These are phyloP conservation scores for Claviceps citrina DNA, from an alignment of 2,329 filamentous ascomycete species.

Conservation along the genomic window DNA sequence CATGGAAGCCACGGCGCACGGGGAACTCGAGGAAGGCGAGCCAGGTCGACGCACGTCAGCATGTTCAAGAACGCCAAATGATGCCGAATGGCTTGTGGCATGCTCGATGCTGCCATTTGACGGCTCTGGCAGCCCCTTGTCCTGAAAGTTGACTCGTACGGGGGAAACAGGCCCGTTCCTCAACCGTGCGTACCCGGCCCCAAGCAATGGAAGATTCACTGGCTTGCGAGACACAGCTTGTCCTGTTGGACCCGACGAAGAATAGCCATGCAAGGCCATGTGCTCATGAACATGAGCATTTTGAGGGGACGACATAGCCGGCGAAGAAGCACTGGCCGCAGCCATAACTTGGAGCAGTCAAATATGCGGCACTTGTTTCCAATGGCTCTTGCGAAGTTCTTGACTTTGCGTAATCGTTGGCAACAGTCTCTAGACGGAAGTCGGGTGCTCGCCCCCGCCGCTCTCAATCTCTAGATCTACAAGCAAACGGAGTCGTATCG, in stretches of 20 bases:
- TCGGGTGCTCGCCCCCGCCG: too few relatives aligned
- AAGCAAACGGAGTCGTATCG: neutral
- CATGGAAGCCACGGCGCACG: neutral
- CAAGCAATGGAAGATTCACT: slow-evolving; percentile 16
- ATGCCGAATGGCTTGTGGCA: slow-evolving; percentile 14
- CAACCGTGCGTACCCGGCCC: slow-evolving; percentile 24
- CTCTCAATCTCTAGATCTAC: neutral
- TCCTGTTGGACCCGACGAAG: slow-evolving; percentile 8
- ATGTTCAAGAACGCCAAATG: slow-evolving; percentile 11
- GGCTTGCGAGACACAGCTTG: slow-evolving; percentile 19
- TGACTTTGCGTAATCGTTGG: neutral
- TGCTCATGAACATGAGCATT: slow-evolving; percentile 9
- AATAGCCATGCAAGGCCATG: slow-evolving; percentile 6
- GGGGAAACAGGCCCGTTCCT: slow-evolving; percentile 40
- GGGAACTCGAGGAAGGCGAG: neutral
- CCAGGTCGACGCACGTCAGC: neutral
- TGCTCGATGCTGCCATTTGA: slow-evolving; percentile 37
- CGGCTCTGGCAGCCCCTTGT: slow-evolving; percentile 36
- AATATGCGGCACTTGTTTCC: neutral
- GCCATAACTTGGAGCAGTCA: slow-evolving; percentile 16
- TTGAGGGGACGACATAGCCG: slow-evolving; percentile 16
- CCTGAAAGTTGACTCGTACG: slow-evolving; percentile 37
- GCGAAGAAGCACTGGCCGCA: slow-evolving; percentile 20
- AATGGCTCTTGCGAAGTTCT: neutral
- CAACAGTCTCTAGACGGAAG: too few relatives aligned